Base-by-base conservation (phyloP, 192 early-diverging fungal genomes). In the Coemansia sp. region DNA sequence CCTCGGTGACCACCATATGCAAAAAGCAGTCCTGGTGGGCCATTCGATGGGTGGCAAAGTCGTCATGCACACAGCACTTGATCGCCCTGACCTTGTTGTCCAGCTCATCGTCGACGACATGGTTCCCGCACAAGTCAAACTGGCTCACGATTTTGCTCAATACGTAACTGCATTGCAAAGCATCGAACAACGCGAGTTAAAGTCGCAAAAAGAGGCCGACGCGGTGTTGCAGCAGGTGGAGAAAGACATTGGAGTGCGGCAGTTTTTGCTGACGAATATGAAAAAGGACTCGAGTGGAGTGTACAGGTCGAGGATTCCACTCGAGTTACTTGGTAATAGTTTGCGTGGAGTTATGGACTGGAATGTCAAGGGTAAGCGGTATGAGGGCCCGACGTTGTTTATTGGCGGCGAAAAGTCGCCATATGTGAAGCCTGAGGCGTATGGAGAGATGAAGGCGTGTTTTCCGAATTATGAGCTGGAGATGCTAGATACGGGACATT, bases 251-350 rank as follows among this genome's bases (percentile, higher is more conserved):
- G 68, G 69, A 22, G 78, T 91, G 7, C 85, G 90, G 1, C 88
- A 91, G 62, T 98, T 98, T 69, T 67, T 98, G 67, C 78, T 95
- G 26, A 98, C 96, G 8, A 98, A 98, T 71, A 84, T 97, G 66
- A 93, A 91, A 60, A 78, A 83, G 60, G 53, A 75, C 42, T 20
- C 49, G 1, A 61, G 64, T 15, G 71, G 71, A 2, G 52, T 50
- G 10, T 88, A 90, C 57, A 70, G 69, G 25, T 92, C 89, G 48
- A 82, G 94, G 17, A 77, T 95, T 21, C 94, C 94, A 10, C 70
- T 95, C 21, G 71, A 84, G n/a, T 83, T 86, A 1, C 59, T 98
- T 4, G 83, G 82, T 8, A 52, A 83, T 36, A 84, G 86, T 4
- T 66, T 91, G 8, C 59, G 52, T 5, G 67, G 69, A 2, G 66